These are phyloP conservation scores for Penicillium polonicum DNA, from an alignment of 2,329 filamentous ascomycete species.

Conservation along the genomic window DNA sequence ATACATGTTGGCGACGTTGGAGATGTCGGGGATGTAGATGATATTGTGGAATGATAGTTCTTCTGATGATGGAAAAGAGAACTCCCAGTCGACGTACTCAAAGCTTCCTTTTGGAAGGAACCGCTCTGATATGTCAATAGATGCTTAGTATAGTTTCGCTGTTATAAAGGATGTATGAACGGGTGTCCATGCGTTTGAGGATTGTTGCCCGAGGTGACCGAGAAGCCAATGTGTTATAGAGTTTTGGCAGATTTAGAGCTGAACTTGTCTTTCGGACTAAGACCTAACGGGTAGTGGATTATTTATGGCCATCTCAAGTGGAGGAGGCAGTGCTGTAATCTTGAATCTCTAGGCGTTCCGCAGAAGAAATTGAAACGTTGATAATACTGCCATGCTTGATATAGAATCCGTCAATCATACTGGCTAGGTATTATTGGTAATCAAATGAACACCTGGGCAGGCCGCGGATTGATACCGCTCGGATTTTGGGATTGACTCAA, in stretches of 20 bases:
- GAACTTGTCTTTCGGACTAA: background rate
- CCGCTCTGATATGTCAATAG: conserved; percentile 15
- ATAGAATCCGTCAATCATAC: background rate
- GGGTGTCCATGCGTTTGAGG: background rate
- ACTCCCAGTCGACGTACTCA: conserved; percentile 11
- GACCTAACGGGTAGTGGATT: background rate
- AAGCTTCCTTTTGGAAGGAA: conserved; percentile 6
- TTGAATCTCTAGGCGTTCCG: conserved; percentile 17
- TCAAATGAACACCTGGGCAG: background rate
- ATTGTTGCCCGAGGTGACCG: background rate
- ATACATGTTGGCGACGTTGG: conserved; percentile 7
- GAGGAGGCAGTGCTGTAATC: conserved; percentile 20
- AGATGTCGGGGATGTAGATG: background rate
- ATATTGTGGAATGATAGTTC: background rate
- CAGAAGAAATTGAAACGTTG: conserved; percentile 7
- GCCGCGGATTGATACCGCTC: background rate
- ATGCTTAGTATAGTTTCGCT: conserved; percentile 1
- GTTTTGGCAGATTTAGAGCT: conserved; percentile 2
- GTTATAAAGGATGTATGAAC: background rate
- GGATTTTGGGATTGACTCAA: conserved; percentile 6
- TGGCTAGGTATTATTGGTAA: conserved; percentile 5
- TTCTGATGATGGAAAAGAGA: background rate
- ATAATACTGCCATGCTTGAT: conserved; percentile 17
- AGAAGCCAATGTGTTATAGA: conserved; percentile 10
- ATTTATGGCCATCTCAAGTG: background rate